phyloP scores from a whole-genome alignment of 129 eudicot species.

The Solidago caesia region DNA sequence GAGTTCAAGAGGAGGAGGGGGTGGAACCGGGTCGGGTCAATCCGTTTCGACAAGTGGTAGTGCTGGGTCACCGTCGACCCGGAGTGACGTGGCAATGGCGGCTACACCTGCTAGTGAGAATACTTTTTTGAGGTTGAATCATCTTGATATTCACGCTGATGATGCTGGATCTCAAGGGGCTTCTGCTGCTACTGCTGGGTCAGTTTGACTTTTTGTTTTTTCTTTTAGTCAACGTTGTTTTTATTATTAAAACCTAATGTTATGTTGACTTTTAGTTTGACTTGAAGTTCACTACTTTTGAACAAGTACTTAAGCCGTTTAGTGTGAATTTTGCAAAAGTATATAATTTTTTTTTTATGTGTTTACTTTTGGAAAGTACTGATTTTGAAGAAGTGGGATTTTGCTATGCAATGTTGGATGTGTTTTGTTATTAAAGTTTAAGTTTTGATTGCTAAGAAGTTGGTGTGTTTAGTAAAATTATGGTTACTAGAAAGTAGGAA shows the following conservation, averaged over 20 bases:
- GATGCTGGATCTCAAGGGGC: conserved; percentile 87
- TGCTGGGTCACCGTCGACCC: conserved; percentile 84
- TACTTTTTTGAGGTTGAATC: conserved; percentile 62
- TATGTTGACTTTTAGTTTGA: conserved; percentile 30
- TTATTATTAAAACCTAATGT: background rate
- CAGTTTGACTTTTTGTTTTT: background rate
- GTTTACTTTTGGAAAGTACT: background rate
- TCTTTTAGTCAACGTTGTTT: conserved; percentile 14
- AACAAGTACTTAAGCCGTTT: background rate
- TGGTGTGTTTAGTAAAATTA: background rate
- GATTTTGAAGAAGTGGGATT: background rate
- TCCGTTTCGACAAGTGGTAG: conserved; percentile 93
- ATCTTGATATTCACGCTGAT: conserved; percentile 80
- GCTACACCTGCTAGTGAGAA: conserved; percentile 70
- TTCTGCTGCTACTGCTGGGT: conserved; percentile 25
- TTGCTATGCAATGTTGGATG: conserved; percentile 4
- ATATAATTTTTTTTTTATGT: background rate
- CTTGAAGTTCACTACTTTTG: conserved; percentile 2
- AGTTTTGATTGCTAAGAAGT: conserved; percentile 17
- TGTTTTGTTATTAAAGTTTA: background rate
- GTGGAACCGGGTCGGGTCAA: conserved; percentile 75
- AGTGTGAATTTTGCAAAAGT: background rate
- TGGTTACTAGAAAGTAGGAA: no score
- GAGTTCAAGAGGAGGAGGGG: conserved; percentile 53
- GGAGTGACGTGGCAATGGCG: conserved; percentile 75